Evolutionary conservation across 1,284 basidiomycete species (phyloP), one percentile per base, ranked within the genome.

Genomic region (Trichosporon sp.): DNA sequence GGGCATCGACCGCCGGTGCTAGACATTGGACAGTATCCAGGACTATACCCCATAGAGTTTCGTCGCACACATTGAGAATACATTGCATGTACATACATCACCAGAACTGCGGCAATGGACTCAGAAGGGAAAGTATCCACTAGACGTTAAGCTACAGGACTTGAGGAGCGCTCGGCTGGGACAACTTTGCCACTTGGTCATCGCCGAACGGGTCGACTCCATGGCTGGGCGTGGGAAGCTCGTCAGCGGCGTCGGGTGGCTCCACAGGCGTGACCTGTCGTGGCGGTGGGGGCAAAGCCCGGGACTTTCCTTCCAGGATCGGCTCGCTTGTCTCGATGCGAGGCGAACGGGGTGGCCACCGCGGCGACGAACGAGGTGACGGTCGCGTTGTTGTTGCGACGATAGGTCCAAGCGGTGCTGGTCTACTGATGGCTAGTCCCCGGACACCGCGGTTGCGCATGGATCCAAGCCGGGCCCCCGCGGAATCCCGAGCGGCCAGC

Each of bases 1-100:
- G 65, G 84, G 84, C 8, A 79, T 84, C 35, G 79, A 80, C 68
- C 73, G 83, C 64, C 75, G 77, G 65, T 85, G 83, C 31, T 61
- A 31, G 11, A 31, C 31, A 63, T 19, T 5, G 26, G 26, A 26
- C 26, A 26, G 26, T 35, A 5, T 19, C 56, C 31, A 14, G 31
- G 5, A 8, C 32, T 37, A 32, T 63, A 35, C 32, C 19, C 31
- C 31, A 19, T 35, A 35, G 31, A 35, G 3, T 63, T 16, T 35
- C 31, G 2, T 32, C 31, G 32, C 31, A 46, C 59, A 26, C 26
- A 26, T 35, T 10, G 14, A 63, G 21, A 37, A n/a, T n/a, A 35
- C 31, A 37, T 14, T n/a, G 16, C 31, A 63, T 35, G 32, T 63
- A 63, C 31, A 32, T 35, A 63, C 32, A 63, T 63, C 16, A 63